Conservation (phyloP, 2,329 filamentous ascomycete genomes). For the Chlorencoelia australis region DNA sequence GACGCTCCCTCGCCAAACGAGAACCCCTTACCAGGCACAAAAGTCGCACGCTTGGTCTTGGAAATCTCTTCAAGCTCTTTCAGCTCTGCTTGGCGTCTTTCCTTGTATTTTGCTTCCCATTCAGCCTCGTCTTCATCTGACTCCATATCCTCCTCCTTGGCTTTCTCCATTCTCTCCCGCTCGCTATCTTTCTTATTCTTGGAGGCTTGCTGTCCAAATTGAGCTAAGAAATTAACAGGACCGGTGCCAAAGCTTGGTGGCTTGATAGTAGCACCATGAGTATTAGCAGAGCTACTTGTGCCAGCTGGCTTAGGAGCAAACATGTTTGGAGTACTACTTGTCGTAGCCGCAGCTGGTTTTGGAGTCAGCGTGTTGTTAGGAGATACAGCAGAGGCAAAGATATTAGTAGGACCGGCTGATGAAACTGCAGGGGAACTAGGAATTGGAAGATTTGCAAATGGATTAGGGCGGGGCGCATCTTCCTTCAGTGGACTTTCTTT, state of each 20-base stretch:
- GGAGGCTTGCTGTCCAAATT: conserved; percentile 16
- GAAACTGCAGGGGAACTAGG: conserved; percentile 9
- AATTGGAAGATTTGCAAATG: conserved; percentile 19
- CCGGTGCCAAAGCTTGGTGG: conserved; percentile 18
- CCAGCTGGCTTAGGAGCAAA: background rate
- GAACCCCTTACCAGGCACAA: conserved; percentile 14
- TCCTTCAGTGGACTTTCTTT: conserved; percentile 3
- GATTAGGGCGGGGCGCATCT: conserved; percentile 19
- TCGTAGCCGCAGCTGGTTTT: conserved; percentile 1
- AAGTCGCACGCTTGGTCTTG: conserved; percentile 12
- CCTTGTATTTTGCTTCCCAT: conserved; percentile 18
- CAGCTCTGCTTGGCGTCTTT: conserved; percentile 12
- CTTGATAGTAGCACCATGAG: conserved; percentile 11
- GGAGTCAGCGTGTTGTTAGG: conserved; percentile 10
- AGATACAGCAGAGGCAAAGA: background rate
- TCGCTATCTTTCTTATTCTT: conserved; percentile 17
- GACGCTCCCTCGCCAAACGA: conserved; percentile 6
- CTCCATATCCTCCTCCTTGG: conserved; percentile 23
- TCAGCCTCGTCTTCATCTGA: conserved; percentile 23
- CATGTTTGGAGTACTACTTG: background rate
- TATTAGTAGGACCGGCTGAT: conserved; percentile 1
- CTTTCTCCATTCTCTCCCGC: conserved; percentile 18
- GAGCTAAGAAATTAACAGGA: conserved; percentile 17
- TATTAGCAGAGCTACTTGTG: conserved; percentile 2
- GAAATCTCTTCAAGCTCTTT: conserved; percentile 16